Evolutionary conservation across 1,284 basidiomycete genomes (phyloP).

Genomic region (Rhodotorula sp.): DNA sequence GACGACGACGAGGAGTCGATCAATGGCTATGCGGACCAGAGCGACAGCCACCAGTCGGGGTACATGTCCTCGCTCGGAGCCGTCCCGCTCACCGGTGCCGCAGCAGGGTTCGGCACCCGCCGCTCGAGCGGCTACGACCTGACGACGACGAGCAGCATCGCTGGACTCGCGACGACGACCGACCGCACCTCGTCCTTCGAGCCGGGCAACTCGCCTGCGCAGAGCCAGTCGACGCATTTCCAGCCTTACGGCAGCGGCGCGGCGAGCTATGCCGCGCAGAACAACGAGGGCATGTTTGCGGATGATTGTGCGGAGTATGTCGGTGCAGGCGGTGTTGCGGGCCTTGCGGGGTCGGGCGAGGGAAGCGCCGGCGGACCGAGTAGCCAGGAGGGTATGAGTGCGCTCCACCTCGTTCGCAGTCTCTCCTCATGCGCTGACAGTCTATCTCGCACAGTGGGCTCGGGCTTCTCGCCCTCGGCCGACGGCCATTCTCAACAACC

Average conservation of each 20-base stretch:
- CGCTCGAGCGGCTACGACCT: constrained; percentile 8
- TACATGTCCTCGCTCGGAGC: constrained; percentile 15
- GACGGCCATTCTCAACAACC: constrained; percentile 7
- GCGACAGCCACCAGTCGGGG: constrained; percentile 13
- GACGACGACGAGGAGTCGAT: constrained; percentile 16
- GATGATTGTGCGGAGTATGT: constrained; percentile 30
- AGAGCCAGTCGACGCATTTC: constrained; percentile 6
- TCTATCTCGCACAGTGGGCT: not conserved
- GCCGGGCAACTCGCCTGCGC: constrained; percentile 14
- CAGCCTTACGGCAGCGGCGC: not conserved
- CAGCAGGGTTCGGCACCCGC: not conserved
- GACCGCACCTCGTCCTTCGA: not conserved
- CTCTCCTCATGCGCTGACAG: not conserved
- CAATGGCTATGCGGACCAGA: not conserved
- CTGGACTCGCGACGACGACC: not conserved
- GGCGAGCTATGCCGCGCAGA: constrained; percentile 9
- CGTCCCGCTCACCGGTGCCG: constrained; percentile 14
- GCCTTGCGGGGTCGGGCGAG: constrained; percentile 1
- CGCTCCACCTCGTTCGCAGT: no score
- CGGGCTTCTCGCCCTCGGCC: constrained; percentile 10
- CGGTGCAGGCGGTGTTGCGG: not conserved
- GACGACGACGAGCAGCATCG: not conserved
- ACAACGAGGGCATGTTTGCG: constrained; percentile 22
- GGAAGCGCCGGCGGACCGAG: not conserved
- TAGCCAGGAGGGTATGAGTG: constrained; percentile 24